Percentiles rank a stretch among this genome's conserved stretches.
phyloP scores from a whole-genome alignment of 2,329 filamentous ascomycete species.

The Metarhizium album region DNA sequence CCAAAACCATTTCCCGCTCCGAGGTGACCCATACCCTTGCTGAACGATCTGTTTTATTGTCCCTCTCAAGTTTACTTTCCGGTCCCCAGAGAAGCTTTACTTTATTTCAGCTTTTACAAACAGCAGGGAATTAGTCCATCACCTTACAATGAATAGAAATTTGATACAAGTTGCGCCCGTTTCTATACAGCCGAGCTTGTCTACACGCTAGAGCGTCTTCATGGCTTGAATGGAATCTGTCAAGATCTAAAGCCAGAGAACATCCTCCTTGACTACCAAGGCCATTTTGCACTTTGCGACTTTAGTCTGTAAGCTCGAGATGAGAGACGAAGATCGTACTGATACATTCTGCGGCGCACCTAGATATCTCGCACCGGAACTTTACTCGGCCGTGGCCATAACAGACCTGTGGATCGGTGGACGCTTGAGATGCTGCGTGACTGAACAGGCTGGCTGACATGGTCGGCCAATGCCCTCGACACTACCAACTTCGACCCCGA shows the following conservation, averaged over 20 bases:
- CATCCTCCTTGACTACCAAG: slow-evolving; percentile 93
- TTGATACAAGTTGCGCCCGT: slow-evolving; percentile 90
- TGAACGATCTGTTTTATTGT: slow-evolving; percentile 96
- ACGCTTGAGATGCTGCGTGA: slow-evolving; percentile 54
- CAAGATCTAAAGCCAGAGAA: slow-evolving; percentile 69
- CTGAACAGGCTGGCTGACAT: background rate
- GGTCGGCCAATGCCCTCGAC: background rate
- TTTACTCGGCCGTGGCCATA: slow-evolving; percentile 93
- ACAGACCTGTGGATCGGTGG: slow-evolving; percentile 99
- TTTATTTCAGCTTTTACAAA: slow-evolving; percentile 96
- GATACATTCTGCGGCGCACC: slow-evolving; percentile 98
- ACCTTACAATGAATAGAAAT: slow-evolving; percentile 90
- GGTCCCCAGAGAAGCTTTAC: slow-evolving; percentile 96
- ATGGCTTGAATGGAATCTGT: slow-evolving; percentile 98
- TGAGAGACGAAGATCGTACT: slow-evolving; percentile 97
- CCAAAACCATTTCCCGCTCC: slow-evolving; percentile 95
- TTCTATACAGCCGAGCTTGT: slow-evolving; percentile 97
- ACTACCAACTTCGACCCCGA: slow-evolving; percentile 86
- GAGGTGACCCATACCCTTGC: slow-evolving; percentile 96
- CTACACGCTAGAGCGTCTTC: slow-evolving; percentile 88
- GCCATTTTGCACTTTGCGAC: slow-evolving; percentile 94
- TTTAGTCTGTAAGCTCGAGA: slow-evolving; percentile 97
- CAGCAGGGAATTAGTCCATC: slow-evolving; percentile 93
- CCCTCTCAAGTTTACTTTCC: slow-evolving; percentile 97
- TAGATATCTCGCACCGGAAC: slow-evolving; percentile 90